Evolutionary conservation across 768 basidiomycete genomes (phyloP).

Genomic region (Hygrocybe punicea): DNA sequence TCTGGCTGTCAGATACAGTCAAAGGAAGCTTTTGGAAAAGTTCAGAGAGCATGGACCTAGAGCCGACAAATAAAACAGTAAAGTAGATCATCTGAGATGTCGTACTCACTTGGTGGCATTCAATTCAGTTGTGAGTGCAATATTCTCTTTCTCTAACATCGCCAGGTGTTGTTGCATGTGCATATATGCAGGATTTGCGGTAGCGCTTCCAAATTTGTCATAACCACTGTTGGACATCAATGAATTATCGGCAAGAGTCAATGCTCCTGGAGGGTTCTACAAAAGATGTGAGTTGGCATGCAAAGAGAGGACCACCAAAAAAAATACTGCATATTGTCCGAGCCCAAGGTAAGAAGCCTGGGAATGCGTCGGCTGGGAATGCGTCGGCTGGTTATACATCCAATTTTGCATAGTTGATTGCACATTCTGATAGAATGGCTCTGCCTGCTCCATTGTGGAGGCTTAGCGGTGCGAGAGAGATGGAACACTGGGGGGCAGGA

Average conservation of each 20-base stretch:
- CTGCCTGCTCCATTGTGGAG: background rate
- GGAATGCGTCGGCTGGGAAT: background rate
- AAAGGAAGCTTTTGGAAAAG: background rate
- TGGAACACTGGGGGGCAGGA: background rate
- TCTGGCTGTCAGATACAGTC: background rate
- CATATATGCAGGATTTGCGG: background rate
- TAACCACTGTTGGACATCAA: background rate
- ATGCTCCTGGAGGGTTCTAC: background rate
- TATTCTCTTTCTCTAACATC: background rate
- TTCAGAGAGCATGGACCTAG: background rate
- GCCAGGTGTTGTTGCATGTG: background rate
- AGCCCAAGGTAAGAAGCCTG: background rate
- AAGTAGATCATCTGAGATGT: background rate
- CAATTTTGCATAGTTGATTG: background rate
- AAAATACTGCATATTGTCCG: too few relatives aligned
- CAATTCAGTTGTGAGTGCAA: background rate
- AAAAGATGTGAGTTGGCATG: background rate
- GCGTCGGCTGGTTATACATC: background rate
- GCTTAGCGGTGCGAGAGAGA: too few relatives aligned
- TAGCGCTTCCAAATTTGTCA: background rate
- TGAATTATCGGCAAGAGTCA: too few relatives aligned
- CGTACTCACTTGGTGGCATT: slow-evolving; percentile 1
- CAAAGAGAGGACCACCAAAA: too few relatives aligned
- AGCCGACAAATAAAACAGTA: background rate
- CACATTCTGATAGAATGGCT: background rate